Evolutionary conservation across 345 rosid genomes (phyloP), one percentile per base, ranked within the genome.

Genomic region (Viola odorata): DNA sequence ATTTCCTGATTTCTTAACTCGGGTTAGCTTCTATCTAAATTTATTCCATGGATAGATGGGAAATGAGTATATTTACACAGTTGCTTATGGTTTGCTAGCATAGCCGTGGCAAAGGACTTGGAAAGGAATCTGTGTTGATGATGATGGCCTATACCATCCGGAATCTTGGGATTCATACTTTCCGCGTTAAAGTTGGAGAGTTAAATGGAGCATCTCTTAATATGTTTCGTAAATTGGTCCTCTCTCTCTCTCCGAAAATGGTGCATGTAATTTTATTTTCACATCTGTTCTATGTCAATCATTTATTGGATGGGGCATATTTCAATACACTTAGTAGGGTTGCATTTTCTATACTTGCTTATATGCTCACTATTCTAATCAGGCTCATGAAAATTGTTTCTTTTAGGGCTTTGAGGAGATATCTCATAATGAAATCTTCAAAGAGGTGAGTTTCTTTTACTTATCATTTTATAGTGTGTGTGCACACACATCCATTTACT

Each of bases 31-130:
- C 2, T 23, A 23, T 23, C 23, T 36, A n/a, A 44, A 5, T 13
- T 61, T 61, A 12, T 3, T 13, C 49, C 39, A 47, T n/a, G 4
- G 32, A 41, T 36, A 17, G 58, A 32, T 13, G 44, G 14, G 36
- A 54, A 37, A 4, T 37, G n/a, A 15, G 15, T 62, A 1, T 12
- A n/a, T 23, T 45, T 7, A 23, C 8, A 12, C 37, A 10, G 55
- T 32, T 50, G 32, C 32, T 23, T 23, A 23, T 23, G 32, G 1
- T 53, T 75, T 77, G 85, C 76, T 84, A 82, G 86, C 77, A 62
- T 78, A 88, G 99, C 78, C 96, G 86, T 61, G 95, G 95, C 66
- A 90, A 90, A 80, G 96, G 97, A 69, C 73, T 94, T 42, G 92
- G 95, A 61, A 88, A 94, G 82, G 99, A 83, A 76, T 69, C 97